phyloP scores from a whole-genome alignment of 345 rosid species.

The Populus pruinosa region DNA sequence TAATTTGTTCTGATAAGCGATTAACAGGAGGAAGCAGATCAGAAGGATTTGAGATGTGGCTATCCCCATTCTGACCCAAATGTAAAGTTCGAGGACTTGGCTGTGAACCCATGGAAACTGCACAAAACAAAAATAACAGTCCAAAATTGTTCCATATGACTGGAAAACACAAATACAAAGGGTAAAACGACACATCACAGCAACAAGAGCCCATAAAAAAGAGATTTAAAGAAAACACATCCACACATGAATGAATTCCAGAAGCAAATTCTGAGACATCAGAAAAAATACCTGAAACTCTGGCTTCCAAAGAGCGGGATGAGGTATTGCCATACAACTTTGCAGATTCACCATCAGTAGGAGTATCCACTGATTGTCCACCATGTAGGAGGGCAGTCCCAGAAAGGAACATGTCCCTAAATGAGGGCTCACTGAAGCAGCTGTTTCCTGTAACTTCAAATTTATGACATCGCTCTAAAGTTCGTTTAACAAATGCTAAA shows the following conservation, averaged over 20 bases:
- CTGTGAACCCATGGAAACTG: conserved; percentile 65
- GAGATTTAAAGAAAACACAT: not conserved
- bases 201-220: not conserved
- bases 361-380: conserved; percentile 36
- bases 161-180: not conserved
- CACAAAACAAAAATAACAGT: conserved; percentile 28
- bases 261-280: conserved; percentile 11
- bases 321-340: conserved; percentile 25
- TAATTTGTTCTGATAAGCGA: conserved; percentile 43
- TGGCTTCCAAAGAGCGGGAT: conserved; percentile 30
- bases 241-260: not conserved
- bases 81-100: conserved; percentile 44
- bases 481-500: conserved; percentile 65
- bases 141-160: not conserved
- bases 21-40: conserved; percentile 46
- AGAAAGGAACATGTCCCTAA: conserved; percentile 55
- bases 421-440: conserved; percentile 76
- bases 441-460: conserved; percentile 81
- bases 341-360: conserved; percentile 47
- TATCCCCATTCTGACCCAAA: conserved; percentile 47
- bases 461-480: conserved; percentile 61
- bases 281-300: conserved; percentile 38
- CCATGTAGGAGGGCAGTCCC: conserved; percentile 36
- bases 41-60: conserved; percentile 39
- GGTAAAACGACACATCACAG: not conserved